Conservation (phyloP, 352 stramenopile genomes). For the Globisporangium cederbergense region DNA sequence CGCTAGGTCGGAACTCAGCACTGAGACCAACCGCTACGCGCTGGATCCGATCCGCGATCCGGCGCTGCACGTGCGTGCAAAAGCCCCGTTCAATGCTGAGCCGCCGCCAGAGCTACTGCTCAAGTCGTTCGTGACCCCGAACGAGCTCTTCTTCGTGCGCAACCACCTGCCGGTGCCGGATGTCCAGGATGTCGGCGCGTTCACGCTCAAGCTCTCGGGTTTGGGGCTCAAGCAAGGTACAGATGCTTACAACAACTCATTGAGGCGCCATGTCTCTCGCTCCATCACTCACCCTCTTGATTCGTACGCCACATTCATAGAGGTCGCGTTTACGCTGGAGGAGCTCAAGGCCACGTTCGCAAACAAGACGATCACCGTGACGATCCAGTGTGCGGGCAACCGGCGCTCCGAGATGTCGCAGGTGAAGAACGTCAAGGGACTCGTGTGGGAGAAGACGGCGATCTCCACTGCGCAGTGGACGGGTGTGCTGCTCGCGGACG, state of each 20-base stretch:
- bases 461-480: conserved; percentile 90
- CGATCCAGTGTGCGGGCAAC: conserved; percentile 93
- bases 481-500: conserved; percentile 85
- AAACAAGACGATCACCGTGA: conserved; percentile 76
- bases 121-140: conserved; percentile 94
- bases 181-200: conserved; percentile 47
- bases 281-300: background rate
- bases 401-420: conserved; percentile 75
- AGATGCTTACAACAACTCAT: background rate
- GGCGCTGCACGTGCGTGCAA: conserved; percentile 89
- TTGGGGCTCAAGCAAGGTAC: conserved; percentile 42
- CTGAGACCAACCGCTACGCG: conserved; percentile 1
- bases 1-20: background rate
- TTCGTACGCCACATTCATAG: background rate
- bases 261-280: background rate
- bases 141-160: conserved; percentile 97
- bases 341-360: conserved; percentile 86
- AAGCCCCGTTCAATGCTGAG: conserved; percentile 95
- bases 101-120: conserved; percentile 90
- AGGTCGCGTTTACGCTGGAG: conserved; percentile 60
- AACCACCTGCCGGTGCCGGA: conserved; percentile 97
- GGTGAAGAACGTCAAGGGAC: conserved; percentile 38
- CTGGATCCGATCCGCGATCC: conserved; percentile 85
- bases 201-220: conserved; percentile 64
- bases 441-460: conserved; percentile 45